These are phyloP conservation scores for Amauroascus verrucosus DNA, from an alignment of 2,329 filamentous ascomycete species.

Conservation along the genomic window DNA sequence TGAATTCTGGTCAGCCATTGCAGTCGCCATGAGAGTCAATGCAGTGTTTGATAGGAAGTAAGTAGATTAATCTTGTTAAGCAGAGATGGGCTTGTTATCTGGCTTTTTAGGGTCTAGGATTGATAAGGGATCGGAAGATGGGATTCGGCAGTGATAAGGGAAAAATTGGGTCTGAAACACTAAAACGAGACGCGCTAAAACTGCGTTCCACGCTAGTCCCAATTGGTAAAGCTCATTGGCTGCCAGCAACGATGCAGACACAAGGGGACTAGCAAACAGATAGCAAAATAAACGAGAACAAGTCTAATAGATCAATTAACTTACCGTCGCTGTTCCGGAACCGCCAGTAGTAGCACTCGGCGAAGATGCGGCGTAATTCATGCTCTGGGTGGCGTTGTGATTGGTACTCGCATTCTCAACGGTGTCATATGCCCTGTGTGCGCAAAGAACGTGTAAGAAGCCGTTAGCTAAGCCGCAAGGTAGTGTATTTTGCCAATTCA, in stretches of 20 bases:
- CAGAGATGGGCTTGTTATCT: slow-evolving; percentile 14
- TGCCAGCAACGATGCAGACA: slow-evolving; percentile 5
- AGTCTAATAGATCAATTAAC: slow-evolving; percentile 19
- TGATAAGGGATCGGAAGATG: slow-evolving; percentile 22
- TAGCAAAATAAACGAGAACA: slow-evolving; percentile 12
- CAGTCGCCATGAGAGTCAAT: slow-evolving; percentile 34
- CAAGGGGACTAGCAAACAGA: slow-evolving; percentile 17
- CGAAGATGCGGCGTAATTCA: slow-evolving; percentile 54
- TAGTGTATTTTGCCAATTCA: neutral
- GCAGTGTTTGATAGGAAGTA: slow-evolving; percentile 7
- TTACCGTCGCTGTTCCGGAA: slow-evolving; percentile 43
- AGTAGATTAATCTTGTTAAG: slow-evolving; percentile 13
- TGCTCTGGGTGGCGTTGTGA: slow-evolving; percentile 42
- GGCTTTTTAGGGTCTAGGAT: neutral
- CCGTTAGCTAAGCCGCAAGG: slow-evolving; percentile 1
- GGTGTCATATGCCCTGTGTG: slow-evolving; percentile 15
- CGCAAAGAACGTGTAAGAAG: slow-evolving; percentile 18
- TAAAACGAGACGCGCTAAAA: slow-evolving; percentile 5
- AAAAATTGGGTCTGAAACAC: slow-evolving; percentile 21
- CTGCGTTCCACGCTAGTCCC: slow-evolving; percentile 2
- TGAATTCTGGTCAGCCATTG: slow-evolving; percentile 41
- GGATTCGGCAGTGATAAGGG: slow-evolving; percentile 41
- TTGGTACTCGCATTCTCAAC: slow-evolving; percentile 18
- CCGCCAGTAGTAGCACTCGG: slow-evolving; percentile 56
- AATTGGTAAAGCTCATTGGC: neutral